Evolutionary conservation across 164 flowering plant genomes (phyloP).

Genomic region (Sedum album): DNA sequence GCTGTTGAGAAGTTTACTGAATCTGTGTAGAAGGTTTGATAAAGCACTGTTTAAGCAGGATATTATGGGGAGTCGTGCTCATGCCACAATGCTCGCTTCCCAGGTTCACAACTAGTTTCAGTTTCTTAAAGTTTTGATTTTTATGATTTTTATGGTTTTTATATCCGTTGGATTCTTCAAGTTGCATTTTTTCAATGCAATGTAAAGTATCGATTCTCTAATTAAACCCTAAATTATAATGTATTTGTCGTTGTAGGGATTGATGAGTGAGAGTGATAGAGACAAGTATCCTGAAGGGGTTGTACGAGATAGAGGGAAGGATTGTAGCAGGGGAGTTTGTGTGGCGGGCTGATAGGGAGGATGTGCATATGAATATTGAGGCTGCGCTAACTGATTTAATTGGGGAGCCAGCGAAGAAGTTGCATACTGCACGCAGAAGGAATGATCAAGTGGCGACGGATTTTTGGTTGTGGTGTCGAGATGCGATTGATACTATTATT

Average conservation of each 20-base stretch:
- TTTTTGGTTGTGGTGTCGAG: slow-evolving; percentile 94
- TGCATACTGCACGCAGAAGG: slow-evolving; percentile 92
- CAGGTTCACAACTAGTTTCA: slow-evolving; percentile 45
- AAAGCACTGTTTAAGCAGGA: slow-evolving; percentile 83
- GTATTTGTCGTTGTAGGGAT: slow-evolving; percentile 33
- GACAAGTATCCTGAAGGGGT: slow-evolving; percentile 67
- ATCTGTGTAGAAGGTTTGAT: slow-evolving; percentile 85
- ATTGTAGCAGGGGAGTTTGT: slow-evolving; percentile 74
- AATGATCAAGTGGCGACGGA: slow-evolving; percentile 95
- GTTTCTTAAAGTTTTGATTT: too few species aligned
- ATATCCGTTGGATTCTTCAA: not conserved
- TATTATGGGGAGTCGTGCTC: slow-evolving; percentile 84
- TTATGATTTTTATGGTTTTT: not conserved
- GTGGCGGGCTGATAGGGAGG: slow-evolving; percentile 95
- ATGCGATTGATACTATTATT: slow-evolving; percentile 69
- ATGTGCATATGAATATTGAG: slow-evolving; percentile 99
- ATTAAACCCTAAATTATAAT: too few species aligned
- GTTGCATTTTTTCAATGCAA: too few species aligned
- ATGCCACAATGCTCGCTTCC: slow-evolving; percentile 88
- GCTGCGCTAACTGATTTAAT: slow-evolving; percentile 89
- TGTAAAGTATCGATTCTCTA: too few species aligned
- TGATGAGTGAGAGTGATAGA: slow-evolving; percentile 53
- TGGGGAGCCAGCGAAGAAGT: slow-evolving; percentile 98
- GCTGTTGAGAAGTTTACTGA: slow-evolving; percentile 93
- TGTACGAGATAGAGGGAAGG: slow-evolving; percentile 61